Percentiles rank a stretch among this genome's conserved stretches.
These are phyloP conservation scores for Sporisorium exsertum DNA, from an alignment of 1,284 basidiomycete genomes.

Conservation along the genomic window DNA sequence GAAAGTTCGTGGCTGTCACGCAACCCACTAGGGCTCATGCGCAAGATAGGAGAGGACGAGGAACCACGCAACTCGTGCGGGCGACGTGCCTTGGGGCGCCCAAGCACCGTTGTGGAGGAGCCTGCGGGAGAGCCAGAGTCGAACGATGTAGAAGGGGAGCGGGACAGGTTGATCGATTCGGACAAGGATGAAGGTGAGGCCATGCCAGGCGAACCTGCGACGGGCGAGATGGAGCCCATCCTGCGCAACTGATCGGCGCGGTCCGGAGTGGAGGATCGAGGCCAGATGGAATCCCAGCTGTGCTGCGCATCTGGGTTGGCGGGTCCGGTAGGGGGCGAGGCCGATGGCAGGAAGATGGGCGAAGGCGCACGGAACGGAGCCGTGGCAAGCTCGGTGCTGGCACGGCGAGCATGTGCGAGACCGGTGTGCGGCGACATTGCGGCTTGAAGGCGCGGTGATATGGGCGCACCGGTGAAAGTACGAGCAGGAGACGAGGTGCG, in stretches of 20 bases:
- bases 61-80: slow-evolving; percentile 50
- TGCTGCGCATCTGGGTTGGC: slow-evolving; percentile 53
- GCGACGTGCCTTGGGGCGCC: slow-evolving; percentile 44
- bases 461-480: slow-evolving; percentile 36
- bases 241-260: slow-evolving; percentile 39
- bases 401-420: slow-evolving; percentile 33
- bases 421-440: slow-evolving; percentile 39
- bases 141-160: slow-evolving; percentile 39
- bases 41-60: slow-evolving; percentile 43
- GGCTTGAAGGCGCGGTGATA: slow-evolving; percentile 57
- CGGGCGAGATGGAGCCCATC: slow-evolving; percentile 39
- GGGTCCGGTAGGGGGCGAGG: slow-evolving; percentile 33
- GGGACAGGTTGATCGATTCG: slow-evolving; percentile 35
- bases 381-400: slow-evolving; percentile 29
- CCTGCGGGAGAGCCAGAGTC: slow-evolving; percentile 34
- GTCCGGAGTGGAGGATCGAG: slow-evolving; percentile 43
- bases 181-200: slow-evolving; percentile 29
- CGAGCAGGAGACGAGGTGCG: slow-evolving; percentile 53
- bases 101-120: slow-evolving; percentile 26
- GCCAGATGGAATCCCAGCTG: slow-evolving; percentile 62
- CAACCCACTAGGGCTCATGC: slow-evolving; percentile 21
- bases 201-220: slow-evolving; percentile 33
- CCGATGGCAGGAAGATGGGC: slow-evolving; percentile 40
- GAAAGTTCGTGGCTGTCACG: slow-evolving; percentile 28
- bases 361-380: slow-evolving; percentile 41